A percentile compares a stretch with the other conserved stretches of the same genome.
Evolutionary conservation across 805 yeast species (phyloP).

Genomic region (Wickerhamomyces alni): DNA sequence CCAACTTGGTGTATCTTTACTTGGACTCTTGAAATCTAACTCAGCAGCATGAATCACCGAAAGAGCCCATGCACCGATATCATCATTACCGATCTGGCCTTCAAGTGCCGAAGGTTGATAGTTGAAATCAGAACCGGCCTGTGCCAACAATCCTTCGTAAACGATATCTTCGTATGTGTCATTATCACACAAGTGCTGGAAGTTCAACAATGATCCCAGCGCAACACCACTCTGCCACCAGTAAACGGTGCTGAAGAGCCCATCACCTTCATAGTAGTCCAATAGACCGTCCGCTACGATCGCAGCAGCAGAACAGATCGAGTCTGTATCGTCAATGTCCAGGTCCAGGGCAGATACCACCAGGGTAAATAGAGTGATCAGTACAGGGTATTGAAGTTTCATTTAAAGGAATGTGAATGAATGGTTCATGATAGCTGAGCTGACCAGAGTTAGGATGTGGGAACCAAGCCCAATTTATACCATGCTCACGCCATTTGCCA

Average conservation of each 20-base stretch:
- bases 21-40: constrained; percentile 45
- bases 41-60: constrained; percentile 60
- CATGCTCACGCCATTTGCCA: no score
- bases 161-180: constrained; percentile 52
- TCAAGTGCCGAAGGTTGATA: constrained; percentile 54
- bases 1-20: constrained; percentile 42
- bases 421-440: no score
- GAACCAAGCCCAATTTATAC: no score
- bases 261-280: constrained; percentile 64
- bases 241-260: constrained; percentile 64
- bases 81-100: constrained; percentile 62
- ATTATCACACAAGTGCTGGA: constrained; percentile 64
- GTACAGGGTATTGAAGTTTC: constrained; percentile 45
- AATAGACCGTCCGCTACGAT: constrained; percentile 55
- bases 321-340: constrained; percentile 2
- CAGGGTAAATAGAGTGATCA: no score
- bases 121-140: constrained; percentile 40
- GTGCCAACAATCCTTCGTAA: constrained; percentile 43
- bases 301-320: constrained; percentile 41
- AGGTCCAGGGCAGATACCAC: not conserved
- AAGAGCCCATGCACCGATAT: constrained; percentile 66
- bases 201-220: constrained; percentile 60
- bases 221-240: constrained; percentile 95
- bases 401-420: constrained; percentile 9
- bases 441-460: no score